These are phyloP conservation scores for Chamaecrista fasciculata DNA, from an alignment of 306 rosid genomes.

Conservation along the genomic window DNA sequence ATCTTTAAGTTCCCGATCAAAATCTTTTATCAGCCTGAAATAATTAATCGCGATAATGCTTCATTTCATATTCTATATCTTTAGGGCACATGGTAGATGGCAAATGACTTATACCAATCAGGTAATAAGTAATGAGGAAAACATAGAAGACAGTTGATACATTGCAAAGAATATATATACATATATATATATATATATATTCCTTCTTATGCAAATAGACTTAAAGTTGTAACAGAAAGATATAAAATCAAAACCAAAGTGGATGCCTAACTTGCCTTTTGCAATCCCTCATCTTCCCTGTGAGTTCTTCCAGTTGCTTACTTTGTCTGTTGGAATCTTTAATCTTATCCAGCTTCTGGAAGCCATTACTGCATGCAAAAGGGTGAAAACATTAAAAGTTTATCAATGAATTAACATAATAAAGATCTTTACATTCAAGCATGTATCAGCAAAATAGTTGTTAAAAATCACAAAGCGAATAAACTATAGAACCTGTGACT, in stretches of 20 bases:
- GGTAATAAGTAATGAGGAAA: not conserved
- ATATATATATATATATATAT: not conserved
- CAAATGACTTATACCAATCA: not conserved
- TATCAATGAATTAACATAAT: not conserved
- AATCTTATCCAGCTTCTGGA: conserved; percentile 73
- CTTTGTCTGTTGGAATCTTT: conserved; percentile 73
- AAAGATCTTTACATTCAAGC: not conserved
- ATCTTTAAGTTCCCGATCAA: conserved; percentile 71
- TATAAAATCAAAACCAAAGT: not conserved
- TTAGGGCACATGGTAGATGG: not conserved
- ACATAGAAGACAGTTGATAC: not conserved
- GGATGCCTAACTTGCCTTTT: conserved; percentile 47
- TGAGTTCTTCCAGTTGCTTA: conserved; percentile 76
- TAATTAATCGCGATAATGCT: not conserved
- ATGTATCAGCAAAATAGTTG: not conserved
- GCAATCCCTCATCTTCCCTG: conserved; percentile 78
- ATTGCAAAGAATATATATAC: not conserved
- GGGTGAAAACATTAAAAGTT: not conserved
- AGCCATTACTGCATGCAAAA: conserved; percentile 57
- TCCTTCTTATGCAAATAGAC: conserved; percentile 4
- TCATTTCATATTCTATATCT: not conserved
- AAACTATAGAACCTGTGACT: not conserved
- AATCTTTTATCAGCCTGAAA: conserved; percentile 68
- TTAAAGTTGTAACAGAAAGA: not conserved
- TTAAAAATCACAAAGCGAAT: not conserved